Evolutionary conservation across 2,329 filamentous ascomycete genomes (phyloP).

Genomic region (Arthrobotrys musiformis): DNA sequence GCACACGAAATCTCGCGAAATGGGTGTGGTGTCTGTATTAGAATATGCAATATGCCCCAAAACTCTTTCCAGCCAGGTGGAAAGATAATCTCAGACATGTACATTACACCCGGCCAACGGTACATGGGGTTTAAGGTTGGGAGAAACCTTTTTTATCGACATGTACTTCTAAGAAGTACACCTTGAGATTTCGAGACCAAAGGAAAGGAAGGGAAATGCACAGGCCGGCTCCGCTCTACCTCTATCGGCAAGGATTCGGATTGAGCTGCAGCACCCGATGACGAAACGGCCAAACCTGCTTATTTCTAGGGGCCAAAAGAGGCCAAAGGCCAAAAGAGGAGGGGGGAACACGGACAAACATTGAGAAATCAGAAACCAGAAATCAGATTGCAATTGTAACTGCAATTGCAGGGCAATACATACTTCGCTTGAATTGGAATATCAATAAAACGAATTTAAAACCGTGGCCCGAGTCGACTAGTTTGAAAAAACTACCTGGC

Average conservation of each 20-base stretch:
- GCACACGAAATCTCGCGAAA: conserved; percentile 13
- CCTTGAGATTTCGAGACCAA: too few species aligned
- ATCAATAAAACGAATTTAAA: conserved; percentile 4
- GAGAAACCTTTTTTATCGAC: conserved; percentile 33
- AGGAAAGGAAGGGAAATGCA: too few species aligned
- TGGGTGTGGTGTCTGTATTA: conserved; percentile 21
- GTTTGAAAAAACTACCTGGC: conserved; percentile 30
- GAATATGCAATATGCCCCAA: conserved; percentile 52
- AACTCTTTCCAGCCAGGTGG: conserved; percentile 43
- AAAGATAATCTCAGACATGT: conserved; percentile 55
- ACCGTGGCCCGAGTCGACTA: conserved; percentile 37
- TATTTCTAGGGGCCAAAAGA: conserved; percentile 22
- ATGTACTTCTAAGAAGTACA: too few species aligned
- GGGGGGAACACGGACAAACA: conserved; percentile 25
- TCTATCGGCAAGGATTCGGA: conserved; percentile 55
- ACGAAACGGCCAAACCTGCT: conserved; percentile 56
- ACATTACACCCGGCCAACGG: conserved; percentile 53
- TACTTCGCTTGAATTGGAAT: conserved; percentile 26
- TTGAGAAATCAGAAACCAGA: conserved; percentile 13
- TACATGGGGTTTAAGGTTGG: conserved; percentile 54
- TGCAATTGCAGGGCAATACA: conserved; percentile 48
- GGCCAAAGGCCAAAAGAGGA: conserved; percentile 50
- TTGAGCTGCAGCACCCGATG: conserved; percentile 55
- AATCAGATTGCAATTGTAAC: too few species aligned
- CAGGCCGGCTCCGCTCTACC: conserved; percentile 54